Evolutionary conservation across 176 grass and related monocot species (phyloP).

Genomic region (Saccharum spontaneum): DNA sequence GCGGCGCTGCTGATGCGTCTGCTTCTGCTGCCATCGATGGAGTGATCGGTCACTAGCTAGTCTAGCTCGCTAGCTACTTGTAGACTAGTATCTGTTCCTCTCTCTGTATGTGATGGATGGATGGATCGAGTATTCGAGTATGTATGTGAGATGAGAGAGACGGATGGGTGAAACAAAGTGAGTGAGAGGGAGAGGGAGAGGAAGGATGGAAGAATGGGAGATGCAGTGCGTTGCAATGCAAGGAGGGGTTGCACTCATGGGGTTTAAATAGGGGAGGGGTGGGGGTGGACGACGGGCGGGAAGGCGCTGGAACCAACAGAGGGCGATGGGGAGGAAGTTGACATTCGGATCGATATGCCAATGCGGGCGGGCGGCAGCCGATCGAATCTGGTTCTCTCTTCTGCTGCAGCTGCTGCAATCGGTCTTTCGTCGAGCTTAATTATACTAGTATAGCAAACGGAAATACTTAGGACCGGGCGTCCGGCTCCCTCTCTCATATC

Average conservation of each 20-base stretch:
- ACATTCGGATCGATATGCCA: neutral
- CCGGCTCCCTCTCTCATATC: too few relatives aligned
- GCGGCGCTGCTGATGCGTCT: neutral
- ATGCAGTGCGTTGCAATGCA: neutral
- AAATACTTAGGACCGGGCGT: too few relatives aligned
- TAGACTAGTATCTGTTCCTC: neutral
- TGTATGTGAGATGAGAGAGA: neutral
- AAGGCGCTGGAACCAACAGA: neutral
- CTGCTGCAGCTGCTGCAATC: too few relatives aligned
- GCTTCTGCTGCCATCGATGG: neutral
- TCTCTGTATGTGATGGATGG: too few relatives aligned
- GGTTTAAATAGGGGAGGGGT: constrained; percentile 30
- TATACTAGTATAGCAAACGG: too few relatives aligned
- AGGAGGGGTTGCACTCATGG: constrained; percentile 18
- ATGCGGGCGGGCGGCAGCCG: too few relatives aligned
- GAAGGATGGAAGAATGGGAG: too few relatives aligned
- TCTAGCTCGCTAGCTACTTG: neutral
- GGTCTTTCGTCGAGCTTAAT: too few relatives aligned
- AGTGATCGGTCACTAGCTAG: neutral
- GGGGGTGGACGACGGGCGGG: neutral
- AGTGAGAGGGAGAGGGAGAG: neutral
- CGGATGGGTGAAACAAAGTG: neutral
- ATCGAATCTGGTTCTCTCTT: too few relatives aligned
- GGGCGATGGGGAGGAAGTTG: neutral
- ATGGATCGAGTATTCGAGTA: neutral